phyloP scores from a whole-genome alignment of 2,329 filamentous ascomycete species.

The Cladosporium sp. region DNA sequence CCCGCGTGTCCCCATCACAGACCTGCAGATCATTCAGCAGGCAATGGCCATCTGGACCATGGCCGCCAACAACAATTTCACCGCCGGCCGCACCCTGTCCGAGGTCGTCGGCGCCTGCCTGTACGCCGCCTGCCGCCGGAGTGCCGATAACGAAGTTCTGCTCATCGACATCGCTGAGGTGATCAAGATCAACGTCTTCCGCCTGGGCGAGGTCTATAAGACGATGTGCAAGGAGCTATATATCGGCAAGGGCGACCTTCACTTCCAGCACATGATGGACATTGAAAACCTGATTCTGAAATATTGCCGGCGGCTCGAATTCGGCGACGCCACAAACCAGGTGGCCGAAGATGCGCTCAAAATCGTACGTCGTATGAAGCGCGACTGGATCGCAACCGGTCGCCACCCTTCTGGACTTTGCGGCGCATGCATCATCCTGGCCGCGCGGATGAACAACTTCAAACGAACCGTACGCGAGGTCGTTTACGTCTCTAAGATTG shows the following conservation, averaged over 20 bases:
- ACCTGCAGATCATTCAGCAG: slow-evolving; percentile 22
- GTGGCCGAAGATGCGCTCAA: slow-evolving; percentile 84
- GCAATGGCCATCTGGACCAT: slow-evolving; percentile 40
- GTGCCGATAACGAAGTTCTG: slow-evolving; percentile 77
- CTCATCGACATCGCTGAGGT: slow-evolving; percentile 93
- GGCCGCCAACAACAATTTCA: slow-evolving; percentile 57
- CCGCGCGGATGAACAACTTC: slow-evolving; percentile 97
- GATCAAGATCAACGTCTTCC: slow-evolving; percentile 80
- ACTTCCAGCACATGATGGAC: slow-evolving; percentile 57
- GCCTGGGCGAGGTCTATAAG: slow-evolving; percentile 85
- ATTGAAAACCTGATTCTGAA: slow-evolving; percentile 87
- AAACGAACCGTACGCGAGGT: slow-evolving; percentile 87
- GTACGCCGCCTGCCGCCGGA: slow-evolving; percentile 78
- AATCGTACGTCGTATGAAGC: slow-evolving; percentile 85
- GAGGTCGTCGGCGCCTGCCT: slow-evolving; percentile 86
- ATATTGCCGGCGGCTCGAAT: slow-evolving; percentile 88
- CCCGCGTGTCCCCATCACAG: slow-evolving; percentile 33
- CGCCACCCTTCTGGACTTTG: slow-evolving; percentile 89
- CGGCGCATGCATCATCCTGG: slow-evolving; percentile 88
- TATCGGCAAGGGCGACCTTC: slow-evolving; percentile 48
- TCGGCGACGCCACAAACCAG: slow-evolving; percentile 70
- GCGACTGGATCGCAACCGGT: slow-evolving; percentile 96
- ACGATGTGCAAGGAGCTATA: slow-evolving; percentile 63
- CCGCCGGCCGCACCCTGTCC: slow-evolving; percentile 76
- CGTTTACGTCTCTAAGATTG: slow-evolving; percentile 97